Percentiles rank a stretch among this genome's conserved stretches.
Conservation (phyloP, 192 early-diverging fungal species). For the Gaertneriomyces semiglobifer region DNA sequence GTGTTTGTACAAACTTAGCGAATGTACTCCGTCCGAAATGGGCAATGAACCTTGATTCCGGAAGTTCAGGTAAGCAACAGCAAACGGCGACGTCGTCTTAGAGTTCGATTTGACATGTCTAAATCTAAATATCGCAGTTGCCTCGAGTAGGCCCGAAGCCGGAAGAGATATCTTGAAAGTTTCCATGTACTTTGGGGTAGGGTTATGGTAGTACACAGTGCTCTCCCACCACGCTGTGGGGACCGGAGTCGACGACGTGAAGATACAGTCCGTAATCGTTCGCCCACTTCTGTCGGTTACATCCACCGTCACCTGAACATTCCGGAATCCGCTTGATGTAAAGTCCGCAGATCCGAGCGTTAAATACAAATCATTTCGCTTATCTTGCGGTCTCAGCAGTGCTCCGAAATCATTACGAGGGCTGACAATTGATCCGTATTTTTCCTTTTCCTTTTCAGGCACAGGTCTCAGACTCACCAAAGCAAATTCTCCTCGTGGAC, state of each 20-base stretch:
- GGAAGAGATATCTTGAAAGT: slow-evolving; percentile 61
- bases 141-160: slow-evolving; percentile 48
- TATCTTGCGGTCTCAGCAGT: slow-evolving; percentile 33
- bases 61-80: slow-evolving; percentile 62
- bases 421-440: slow-evolving; percentile 35
- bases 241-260: slow-evolving; percentile 38
- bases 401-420: slow-evolving; percentile 60
- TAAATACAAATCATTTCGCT: slow-evolving; percentile 60
- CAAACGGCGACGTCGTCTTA: slow-evolving; percentile 38
- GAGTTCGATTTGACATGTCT: slow-evolving; percentile 39
- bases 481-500: slow-evolving; percentile 36
- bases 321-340: slow-evolving; percentile 40
- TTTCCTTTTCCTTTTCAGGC: too few relatives aligned
- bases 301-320: slow-evolving; percentile 60
- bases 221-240: slow-evolving; percentile 49
- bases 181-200: slow-evolving; percentile 61
- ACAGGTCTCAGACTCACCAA: too few relatives aligned
- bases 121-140: slow-evolving; percentile 61
- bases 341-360: slow-evolving; percentile 60
- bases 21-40: slow-evolving; percentile 58
- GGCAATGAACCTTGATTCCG: slow-evolving; percentile 47
- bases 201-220: slow-evolving; percentile 58
- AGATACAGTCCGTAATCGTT: slow-evolving; percentile 53
- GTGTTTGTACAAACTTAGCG: slow-evolving; percentile 59
- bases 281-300: slow-evolving; percentile 55